Conservation (phyloP, 2,329 filamentous ascomycete species). For the Phialemonium atrogriseum region DNA sequence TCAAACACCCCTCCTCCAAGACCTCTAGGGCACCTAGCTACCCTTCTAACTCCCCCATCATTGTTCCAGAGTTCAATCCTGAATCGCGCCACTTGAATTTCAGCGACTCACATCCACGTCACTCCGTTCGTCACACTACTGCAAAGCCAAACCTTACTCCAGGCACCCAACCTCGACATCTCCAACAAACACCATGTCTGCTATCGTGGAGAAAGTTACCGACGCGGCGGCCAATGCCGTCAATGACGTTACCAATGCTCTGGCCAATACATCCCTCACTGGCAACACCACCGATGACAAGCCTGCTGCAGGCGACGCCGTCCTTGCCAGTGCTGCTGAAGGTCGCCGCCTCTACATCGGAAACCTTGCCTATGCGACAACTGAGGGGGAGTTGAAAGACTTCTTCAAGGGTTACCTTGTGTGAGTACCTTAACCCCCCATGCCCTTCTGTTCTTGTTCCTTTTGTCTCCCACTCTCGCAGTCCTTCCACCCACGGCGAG, state of each 20-base stretch:
- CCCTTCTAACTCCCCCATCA: conserved; percentile 64
- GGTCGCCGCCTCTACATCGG: conserved; percentile 99
- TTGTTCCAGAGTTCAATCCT: conserved; percentile 64
- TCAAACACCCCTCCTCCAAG: conserved; percentile 24
- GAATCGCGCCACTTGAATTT: conserved; percentile 18
- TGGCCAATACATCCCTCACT: conserved; percentile 66
- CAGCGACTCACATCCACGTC: conserved; percentile 28
- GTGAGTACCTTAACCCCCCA: conserved; percentile 66
- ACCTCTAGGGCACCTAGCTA: conserved; percentile 85
- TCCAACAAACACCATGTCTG: conserved; percentile 68
- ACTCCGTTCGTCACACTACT: conserved; percentile 32
- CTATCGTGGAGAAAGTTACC: conserved; percentile 60
- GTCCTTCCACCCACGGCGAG: too few species aligned
- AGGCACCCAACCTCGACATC: conserved; percentile 21
- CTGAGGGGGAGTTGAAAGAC: conserved; percentile 99
- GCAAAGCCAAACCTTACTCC: conserved; percentile 23
- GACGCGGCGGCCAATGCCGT: conserved; percentile 54
- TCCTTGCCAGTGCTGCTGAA: conserved; percentile 94
- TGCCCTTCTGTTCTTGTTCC: conserved; percentile 4
- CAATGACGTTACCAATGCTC: conserved; percentile 68
- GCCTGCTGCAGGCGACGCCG: conserved; percentile 72
- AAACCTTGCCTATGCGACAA: conserved; percentile 99
- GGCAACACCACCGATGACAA: conserved; percentile 42
- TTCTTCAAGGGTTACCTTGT: conserved; percentile 99
- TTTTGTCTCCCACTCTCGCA: too few species aligned